Evolutionary conservation across 306 rosid genomes (phyloP).

Genomic region (Rosa persica): DNA sequence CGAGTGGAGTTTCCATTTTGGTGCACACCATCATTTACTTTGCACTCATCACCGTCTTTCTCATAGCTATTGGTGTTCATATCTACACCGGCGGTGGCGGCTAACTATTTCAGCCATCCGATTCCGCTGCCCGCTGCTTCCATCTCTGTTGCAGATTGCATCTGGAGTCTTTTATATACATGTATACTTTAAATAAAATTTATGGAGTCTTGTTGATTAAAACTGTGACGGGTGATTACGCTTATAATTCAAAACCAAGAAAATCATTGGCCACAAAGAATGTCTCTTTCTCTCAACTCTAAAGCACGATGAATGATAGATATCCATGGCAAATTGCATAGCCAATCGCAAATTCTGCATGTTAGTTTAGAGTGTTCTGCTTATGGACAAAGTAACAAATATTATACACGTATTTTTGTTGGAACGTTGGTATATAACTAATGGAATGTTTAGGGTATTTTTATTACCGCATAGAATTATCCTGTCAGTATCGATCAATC

Average conservation of each 20-base stretch:
- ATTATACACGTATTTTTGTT: too few species aligned
- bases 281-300: too few species aligned
- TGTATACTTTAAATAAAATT: background rate
- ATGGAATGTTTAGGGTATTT: too few species aligned
- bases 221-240: background rate
- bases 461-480: too few species aligned
- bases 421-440: too few species aligned
- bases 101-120: background rate
- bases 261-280: background rate
- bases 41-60: constrained; percentile 62
- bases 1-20: constrained; percentile 66
- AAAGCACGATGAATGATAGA: background rate
- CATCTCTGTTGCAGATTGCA: background rate
- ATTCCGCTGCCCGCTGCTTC: background rate
- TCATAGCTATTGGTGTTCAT: constrained; percentile 76
- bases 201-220: background rate
- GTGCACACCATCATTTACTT: constrained; percentile 75
- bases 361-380: too few species aligned
- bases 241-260: background rate
- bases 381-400: too few species aligned
- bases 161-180: background rate
- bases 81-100: constrained; percentile 38
- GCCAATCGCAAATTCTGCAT: too few species aligned
- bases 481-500: too few species aligned
- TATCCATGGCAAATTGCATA: background rate